Conservation (phyloP, 2,329 filamentous ascomycete genomes). For the Aspergillus pseudotamarii region DNA sequence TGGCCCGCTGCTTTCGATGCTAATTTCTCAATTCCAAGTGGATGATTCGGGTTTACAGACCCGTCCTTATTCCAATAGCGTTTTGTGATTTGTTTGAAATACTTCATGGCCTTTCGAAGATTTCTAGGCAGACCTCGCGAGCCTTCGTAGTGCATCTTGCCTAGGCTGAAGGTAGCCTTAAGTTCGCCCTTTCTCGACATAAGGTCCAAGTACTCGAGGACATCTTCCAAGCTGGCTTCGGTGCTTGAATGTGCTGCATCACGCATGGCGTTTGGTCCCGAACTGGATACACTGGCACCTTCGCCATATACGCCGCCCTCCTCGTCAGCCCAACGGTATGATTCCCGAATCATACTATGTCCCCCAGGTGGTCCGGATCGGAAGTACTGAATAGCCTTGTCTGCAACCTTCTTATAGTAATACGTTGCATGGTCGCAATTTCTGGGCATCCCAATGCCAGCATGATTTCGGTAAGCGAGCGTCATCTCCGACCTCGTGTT, state of each 20-base stretch:
- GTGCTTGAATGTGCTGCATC: slow-evolving; percentile 74
- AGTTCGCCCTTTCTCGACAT: slow-evolving; percentile 88
- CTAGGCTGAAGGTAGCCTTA: slow-evolving; percentile 83
- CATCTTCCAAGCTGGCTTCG: slow-evolving; percentile 86
- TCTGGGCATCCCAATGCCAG: slow-evolving; percentile 80
- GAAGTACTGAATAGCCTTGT: slow-evolving; percentile 88
- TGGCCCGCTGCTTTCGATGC: slow-evolving; percentile 84
- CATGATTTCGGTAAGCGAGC: slow-evolving; percentile 80
- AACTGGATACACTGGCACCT: slow-evolving; percentile 86
- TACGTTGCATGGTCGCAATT: slow-evolving; percentile 82
- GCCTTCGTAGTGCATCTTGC: slow-evolving; percentile 86
- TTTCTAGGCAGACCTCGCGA: slow-evolving; percentile 74
- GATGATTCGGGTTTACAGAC: slow-evolving; percentile 70
- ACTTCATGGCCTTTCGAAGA: slow-evolving; percentile 71
- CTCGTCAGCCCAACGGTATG: slow-evolving; percentile 86
- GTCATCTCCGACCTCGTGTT: slow-evolving; percentile 92
- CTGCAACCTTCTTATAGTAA: slow-evolving; percentile 91
- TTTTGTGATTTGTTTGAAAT: slow-evolving; percentile 78
- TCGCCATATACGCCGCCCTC: slow-evolving; percentile 91
- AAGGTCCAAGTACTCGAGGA: slow-evolving; percentile 90
- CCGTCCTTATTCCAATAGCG: slow-evolving; percentile 82
- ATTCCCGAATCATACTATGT: slow-evolving; percentile 72
- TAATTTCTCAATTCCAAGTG: slow-evolving; percentile 72
- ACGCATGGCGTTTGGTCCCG: slow-evolving; percentile 78
- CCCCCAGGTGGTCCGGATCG: slow-evolving; percentile 89